Evolutionary conservation across 345 rosid species (phyloP), one percentile per base, ranked within the genome.

Genomic region (Populus davidiana): DNA sequence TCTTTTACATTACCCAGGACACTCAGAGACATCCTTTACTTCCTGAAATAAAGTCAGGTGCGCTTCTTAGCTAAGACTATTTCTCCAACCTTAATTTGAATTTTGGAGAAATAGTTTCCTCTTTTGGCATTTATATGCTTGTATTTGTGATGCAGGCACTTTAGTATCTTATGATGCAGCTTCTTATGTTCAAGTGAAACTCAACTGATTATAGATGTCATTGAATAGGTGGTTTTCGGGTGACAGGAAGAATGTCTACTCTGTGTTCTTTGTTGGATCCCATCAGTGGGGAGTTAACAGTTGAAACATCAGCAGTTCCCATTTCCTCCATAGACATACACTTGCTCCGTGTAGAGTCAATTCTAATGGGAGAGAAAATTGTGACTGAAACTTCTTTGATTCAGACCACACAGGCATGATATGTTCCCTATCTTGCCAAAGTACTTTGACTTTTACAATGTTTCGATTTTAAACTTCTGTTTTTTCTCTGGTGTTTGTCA

Each of bases 11-110:
- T 69, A 93, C 98, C 73, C 99, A 91, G 81, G 96, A 93, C 73
- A 95, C 99, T 65, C 96, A 95, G 79, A 90, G 87, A 80, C 97
- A 93, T 82, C 97, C 93, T 2, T 72, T 95, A 76, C 93, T 95
- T 78, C 95, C 99, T 9, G 93, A 90, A 76, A 72, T 95, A 79
- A 93, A 90, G 77, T 79, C 94, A 81, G 98, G 96, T 92, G 54
- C 78, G 76, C 52, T 73, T 81, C 33, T 72, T 66, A 50, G n/a
- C 56, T 50, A 50, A 18, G 2, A 16, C 50, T 56, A 12, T 69
- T 38, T 56, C 4, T 44, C 11, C 27, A 33, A 56, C 50, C 64
- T 8, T 52, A 6, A 64, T 21, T 25, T 10, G 38, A 64, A 44
- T 68, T 35, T 27, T 59, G 54, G 31, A 79, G 79, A 39, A 65